phyloP scores from a whole-genome alignment of 306 rosid species.

The Cucumis hystrix region DNA sequence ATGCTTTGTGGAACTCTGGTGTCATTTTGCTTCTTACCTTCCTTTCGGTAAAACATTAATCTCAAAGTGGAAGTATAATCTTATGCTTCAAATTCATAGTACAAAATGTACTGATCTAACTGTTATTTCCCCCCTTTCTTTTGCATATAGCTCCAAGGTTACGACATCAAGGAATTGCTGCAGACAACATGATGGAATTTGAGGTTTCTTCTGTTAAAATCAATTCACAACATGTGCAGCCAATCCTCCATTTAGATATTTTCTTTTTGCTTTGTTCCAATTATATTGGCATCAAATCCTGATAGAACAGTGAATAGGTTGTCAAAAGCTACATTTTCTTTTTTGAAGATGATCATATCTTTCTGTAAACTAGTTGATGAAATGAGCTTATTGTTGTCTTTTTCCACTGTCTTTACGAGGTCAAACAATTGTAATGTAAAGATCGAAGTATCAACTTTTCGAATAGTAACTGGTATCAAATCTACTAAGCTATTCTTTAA shows the following conservation, averaged over 20 bases:
- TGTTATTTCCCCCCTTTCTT: background rate
- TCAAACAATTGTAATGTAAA: too few relatives aligned
- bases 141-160: conserved; percentile 63
- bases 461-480: background rate
- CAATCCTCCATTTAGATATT: background rate
- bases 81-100: background rate
- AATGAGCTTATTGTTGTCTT: background rate
- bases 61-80: background rate
- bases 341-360: background rate
- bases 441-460: too few relatives aligned
- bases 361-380: background rate
- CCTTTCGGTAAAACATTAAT: conserved; percentile 46
- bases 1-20: conserved; percentile 92
- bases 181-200: conserved; percentile 45
- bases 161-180: conserved; percentile 88
- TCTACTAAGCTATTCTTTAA: background rate
- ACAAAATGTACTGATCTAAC: background rate
- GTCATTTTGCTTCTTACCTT: conserved; percentile 79
- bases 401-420: background rate
- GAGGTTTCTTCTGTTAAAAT: background rate
- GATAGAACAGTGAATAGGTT: background rate
- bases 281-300: background rate
- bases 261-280: background rate
- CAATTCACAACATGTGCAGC: background rate
- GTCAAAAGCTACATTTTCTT: background rate